Evolutionary conservation across 192 early-diverging fungal genomes (phyloP).

Genomic region (Coemansia sp.): DNA sequence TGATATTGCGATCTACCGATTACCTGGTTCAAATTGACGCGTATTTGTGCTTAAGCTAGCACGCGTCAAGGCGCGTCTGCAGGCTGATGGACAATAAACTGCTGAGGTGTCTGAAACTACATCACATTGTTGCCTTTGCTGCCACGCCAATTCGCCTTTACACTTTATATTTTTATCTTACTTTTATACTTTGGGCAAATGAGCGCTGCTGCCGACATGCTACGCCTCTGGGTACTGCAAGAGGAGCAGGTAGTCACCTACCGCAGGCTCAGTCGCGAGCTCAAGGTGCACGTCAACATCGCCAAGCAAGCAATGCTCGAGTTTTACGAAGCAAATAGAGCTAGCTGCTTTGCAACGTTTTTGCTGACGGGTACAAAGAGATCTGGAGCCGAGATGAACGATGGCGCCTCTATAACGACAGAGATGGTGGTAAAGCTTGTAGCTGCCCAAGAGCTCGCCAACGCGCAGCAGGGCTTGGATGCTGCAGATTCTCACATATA

Average conservation of each 20-base stretch:
- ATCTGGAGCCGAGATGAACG: neutral
- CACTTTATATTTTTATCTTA: neutral
- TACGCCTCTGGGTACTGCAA: constrained; percentile 29
- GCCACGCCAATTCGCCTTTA: neutral
- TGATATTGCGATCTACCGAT: too few species aligned
- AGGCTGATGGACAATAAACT: too few species aligned
- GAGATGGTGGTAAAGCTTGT: constrained; percentile 29
- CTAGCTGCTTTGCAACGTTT: constrained; percentile 36
- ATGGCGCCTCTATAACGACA: neutral
- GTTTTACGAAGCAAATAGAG: constrained; percentile 25
- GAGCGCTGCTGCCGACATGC: constrained; percentile 22
- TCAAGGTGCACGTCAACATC: constrained; percentile 34
- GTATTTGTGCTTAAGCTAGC: too few species aligned
- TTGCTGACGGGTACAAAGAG: constrained; percentile 18
- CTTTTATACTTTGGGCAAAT: too few species aligned
- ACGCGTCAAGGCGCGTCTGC: too few species aligned
- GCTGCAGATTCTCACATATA: constrained; percentile 28
- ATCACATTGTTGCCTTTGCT: neutral
- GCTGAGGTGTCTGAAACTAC: too few species aligned
- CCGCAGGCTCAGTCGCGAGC: constrained; percentile 44
- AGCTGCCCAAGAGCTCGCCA: constrained; percentile 14
- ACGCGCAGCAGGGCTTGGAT: constrained; percentile 10
- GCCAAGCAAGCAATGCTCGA: constrained; percentile 36
- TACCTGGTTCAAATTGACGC: too few species aligned
- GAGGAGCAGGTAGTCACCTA: constrained; percentile 45